Percentiles rank a stretch among this genome's conserved stretches.
phyloP scores from a whole-genome alignment of 306 rosid species.

The Crotalaria pallida region DNA sequence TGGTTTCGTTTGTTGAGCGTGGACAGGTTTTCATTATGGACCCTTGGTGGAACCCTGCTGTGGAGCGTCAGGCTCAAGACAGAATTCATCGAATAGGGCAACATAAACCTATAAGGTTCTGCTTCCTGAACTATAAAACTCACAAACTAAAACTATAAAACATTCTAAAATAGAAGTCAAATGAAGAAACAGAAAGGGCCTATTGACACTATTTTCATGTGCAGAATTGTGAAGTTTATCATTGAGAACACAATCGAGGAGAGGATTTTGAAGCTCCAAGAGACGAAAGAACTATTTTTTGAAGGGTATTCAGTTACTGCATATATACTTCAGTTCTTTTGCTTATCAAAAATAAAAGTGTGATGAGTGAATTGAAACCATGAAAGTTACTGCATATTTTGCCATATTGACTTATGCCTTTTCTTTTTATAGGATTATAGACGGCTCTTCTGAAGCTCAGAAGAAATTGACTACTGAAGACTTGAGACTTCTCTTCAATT shows the following conservation, averaged over 20 bases:
- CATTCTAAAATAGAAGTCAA: neutral
- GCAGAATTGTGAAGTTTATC: conserved; percentile 75
- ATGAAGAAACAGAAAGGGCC: neutral
- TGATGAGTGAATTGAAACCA: neutral
- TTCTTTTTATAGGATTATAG: conserved; percentile 41
- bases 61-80: conserved; percentile 95
- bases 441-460: conserved; percentile 54
- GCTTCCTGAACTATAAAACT: neutral
- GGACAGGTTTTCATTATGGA: conserved; percentile 90
- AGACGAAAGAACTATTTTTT: conserved; percentile 82
- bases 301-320: no score
- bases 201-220: neutral
- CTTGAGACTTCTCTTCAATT: conserved; percentile 37
- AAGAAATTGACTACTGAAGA: conserved; percentile 48
- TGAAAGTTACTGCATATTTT: conserved; percentile 5
- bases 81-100: conserved; percentile 96
- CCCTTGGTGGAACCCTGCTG: conserved; percentile 99
- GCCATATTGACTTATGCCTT: no score
- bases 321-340: no score
- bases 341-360: no score
- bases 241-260: conserved; percentile 92
- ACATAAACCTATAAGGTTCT: conserved; percentile 81
- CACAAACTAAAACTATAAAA: neutral
- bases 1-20: conserved; percentile 10
- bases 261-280: conserved; percentile 85